These are phyloP conservation scores for Arthrobotrys iridis DNA, from an alignment of 2,329 filamentous ascomycete species.

Conservation along the genomic window DNA sequence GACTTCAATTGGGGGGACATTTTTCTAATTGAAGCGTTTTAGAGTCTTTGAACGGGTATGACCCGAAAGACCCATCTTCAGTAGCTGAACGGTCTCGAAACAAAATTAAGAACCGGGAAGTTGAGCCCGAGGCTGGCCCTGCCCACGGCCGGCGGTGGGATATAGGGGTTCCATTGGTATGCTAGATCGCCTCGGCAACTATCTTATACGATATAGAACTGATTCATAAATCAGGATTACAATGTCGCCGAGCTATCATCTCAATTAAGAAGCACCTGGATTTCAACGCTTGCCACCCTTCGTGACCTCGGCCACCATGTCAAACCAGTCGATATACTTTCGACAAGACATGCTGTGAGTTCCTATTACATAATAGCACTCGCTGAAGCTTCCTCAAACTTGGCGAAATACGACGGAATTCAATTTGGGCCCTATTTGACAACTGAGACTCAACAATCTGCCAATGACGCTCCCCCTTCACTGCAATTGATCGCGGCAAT, in stretches of 20 bases:
- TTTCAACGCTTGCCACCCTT: conserved; percentile 69
- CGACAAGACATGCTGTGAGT: conserved; percentile 84
- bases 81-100: background rate
- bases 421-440: conserved; percentile 74
- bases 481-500: conserved; percentile 66
- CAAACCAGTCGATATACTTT: conserved; percentile 80
- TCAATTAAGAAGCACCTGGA: conserved; percentile 76
- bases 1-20: too few species aligned
- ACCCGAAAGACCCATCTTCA: conserved; percentile 28
- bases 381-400: conserved; percentile 92
- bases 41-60: conserved; percentile 37
- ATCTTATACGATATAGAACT: conserved; percentile 59
- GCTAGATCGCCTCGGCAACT: background rate
- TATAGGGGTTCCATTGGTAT: conserved; percentile 67
- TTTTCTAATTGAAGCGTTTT: background rate
- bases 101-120: background rate
- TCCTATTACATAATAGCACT: conserved; percentile 96
- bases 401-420: conserved; percentile 97
- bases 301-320: conserved; percentile 74
- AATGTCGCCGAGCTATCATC: conserved; percentile 83
- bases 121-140: background rate
- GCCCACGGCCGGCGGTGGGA: conserved; percentile 11
- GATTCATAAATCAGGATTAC: conserved; percentile 71
- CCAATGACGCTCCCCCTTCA: background rate
- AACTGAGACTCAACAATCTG: background rate